Percentiles rank a stretch among this genome's conserved stretches.
Conservation (phyloP, 768 basidiomycete species). For the Obba rivulosa region DNA sequence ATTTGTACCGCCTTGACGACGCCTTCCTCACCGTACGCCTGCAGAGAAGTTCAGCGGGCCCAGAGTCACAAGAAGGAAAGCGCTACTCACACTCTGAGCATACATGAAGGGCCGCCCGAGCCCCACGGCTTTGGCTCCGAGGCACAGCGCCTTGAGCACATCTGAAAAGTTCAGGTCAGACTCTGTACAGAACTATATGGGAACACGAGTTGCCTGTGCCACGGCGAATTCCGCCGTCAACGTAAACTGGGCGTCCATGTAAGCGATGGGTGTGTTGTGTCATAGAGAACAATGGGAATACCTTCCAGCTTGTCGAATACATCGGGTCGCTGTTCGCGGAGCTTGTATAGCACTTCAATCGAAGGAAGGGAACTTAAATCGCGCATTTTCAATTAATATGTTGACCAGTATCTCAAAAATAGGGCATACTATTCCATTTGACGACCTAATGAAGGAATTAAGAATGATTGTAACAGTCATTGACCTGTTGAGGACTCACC, state of each 20-base stretch:
- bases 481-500: conserved; percentile 38
- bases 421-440: conserved; percentile 80
- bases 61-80: neutral
- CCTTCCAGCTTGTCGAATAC: conserved; percentile 71
- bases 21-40: conserved; percentile 76
- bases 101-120: conserved; percentile 84
- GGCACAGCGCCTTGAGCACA: conserved; percentile 83
- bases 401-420: neutral
- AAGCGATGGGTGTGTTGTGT: conserved; percentile 2
- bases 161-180: conserved; percentile 36
- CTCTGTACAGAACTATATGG: neutral
- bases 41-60: conserved; percentile 1
- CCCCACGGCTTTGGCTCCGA: conserved; percentile 85
- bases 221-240: conserved; percentile 78
- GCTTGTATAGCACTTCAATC: conserved; percentile 69
- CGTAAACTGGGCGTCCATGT: conserved; percentile 51
- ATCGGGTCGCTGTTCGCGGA: conserved; percentile 70
- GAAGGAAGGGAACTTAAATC: conserved; percentile 62
- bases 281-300: conserved; percentile 15
- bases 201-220: conserved; percentile 54
- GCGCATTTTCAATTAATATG: conserved; percentile 9
- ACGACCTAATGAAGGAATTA: conserved; percentile 40
- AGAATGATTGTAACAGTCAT: conserved; percentile 4
- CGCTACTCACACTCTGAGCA: conserved; percentile 60
- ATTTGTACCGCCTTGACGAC: conserved; percentile 63